Evolutionary conservation across 352 stramenopile species (phyloP), one percentile per base, ranked within the genome.

Genomic region (Pythium biforme): DNA sequence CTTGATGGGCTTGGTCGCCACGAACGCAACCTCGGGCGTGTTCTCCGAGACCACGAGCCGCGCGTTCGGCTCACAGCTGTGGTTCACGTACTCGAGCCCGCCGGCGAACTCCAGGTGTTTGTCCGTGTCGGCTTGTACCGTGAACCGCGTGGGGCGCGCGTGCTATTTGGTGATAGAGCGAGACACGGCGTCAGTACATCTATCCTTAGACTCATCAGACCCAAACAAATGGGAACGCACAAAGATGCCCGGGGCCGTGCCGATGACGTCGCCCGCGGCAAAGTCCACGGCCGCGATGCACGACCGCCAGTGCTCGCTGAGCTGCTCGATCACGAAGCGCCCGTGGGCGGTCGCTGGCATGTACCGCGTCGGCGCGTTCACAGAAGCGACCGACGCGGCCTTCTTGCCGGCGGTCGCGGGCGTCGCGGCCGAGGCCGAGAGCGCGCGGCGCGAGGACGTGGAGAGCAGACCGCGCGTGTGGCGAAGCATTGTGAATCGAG

Each of bases 31-130:
- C 37, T 83, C 75, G 0, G 80, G 72, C 15, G 81, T 82, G 60
- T 80, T 83, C 46, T 95, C 87, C 27, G 71, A 78, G 57, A 96
- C 74, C 43, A 94, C 73, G 62, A 95, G 76, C 17, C 81, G 76
- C 17, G 87, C 86, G 65, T 95, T 96, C 39, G 86, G 86, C 25
- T 83, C 79, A 74, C 88, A 96, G 61, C 80, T 89, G 72, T 95
- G 88, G 74, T 94, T 95, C 39, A 95, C 84, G 58, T 88, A 95
- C 74, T 96, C 85, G 37, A 95, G 70, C 26, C 88, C 88, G 25
- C 82, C 85, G 3, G 76, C 73, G 59, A 95, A 92, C 59, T 90
- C 79, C 27, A 96, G 73, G 78, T 96, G 88, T 77, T 92, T 89
- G 58, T 81, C 51, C 4, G 73, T 68, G 31, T 81, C 78, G 55